phyloP scores from a whole-genome alignment of 2,329 filamentous ascomycete genomes.

The Penicillium verrucosum region DNA sequence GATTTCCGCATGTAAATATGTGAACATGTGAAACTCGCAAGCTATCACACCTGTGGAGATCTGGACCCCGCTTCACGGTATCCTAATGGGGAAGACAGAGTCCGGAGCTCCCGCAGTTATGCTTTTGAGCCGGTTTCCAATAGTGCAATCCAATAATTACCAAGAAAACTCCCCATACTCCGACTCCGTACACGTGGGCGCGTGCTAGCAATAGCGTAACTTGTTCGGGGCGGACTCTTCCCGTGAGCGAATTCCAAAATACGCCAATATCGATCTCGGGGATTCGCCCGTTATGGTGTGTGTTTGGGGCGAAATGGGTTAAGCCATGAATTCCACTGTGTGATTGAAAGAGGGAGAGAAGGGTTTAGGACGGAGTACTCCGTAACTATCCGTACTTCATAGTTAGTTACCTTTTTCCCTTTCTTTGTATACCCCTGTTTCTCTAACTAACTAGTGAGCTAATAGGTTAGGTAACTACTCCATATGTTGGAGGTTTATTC shows the following conservation, averaged over 20 bases:
- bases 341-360: neutral
- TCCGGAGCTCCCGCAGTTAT: conserved; percentile 1
- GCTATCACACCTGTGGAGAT: neutral
- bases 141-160: neutral
- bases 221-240: neutral
- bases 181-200: neutral
- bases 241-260: neutral
- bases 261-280: neutral
- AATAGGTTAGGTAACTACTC: neutral
- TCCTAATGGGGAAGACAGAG: neutral
- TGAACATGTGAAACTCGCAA: neutral
- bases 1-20: conserved; percentile 1
- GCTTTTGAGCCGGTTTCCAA: neutral
- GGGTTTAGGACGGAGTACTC: neutral
- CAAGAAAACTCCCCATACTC: neutral
- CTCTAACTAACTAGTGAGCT: neutral
- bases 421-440: neutral
- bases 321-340: neutral
- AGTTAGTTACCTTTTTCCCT: too few species aligned
- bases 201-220: neutral
- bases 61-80: neutral
- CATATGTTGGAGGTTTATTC: neutral
- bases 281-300: neutral
- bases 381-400: neutral
- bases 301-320: neutral